Conservation (phyloP, 805 yeast species). For the Starmerella apicola region DNA sequence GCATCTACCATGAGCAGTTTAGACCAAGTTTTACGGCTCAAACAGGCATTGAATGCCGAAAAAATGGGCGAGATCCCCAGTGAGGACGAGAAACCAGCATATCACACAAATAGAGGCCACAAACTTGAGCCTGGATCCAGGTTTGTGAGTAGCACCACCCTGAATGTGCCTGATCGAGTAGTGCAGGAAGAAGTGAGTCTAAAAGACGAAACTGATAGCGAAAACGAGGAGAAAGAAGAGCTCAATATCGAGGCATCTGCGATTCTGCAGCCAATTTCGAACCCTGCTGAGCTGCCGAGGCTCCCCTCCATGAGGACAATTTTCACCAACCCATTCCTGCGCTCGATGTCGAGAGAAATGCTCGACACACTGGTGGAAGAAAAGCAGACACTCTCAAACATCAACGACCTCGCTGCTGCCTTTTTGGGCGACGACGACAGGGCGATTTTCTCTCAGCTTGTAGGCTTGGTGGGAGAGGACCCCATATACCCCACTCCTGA, state of each 20-base stretch:
- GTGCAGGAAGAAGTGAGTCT: too few relatives aligned
- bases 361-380: conserved; percentile 71
- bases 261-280: conserved; percentile 56
- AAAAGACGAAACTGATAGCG: conserved; percentile 23
- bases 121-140: conserved; percentile 42
- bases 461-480: conserved; percentile 4
- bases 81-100: background rate
- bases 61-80: background rate
- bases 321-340: conserved; percentile 44
- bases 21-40: background rate
- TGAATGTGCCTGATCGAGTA: conserved; percentile 24
- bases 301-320: conserved; percentile 61
- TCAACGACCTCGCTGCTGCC: conserved; percentile 60
- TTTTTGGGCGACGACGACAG: conserved; percentile 78
- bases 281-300: conserved; percentile 64
- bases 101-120: conserved; percentile 42
- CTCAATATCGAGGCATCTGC: conserved; percentile 25
- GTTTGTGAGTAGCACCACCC: conserved; percentile 34
- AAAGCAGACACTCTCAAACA: conserved; percentile 59
- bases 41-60: background rate
- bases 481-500: conserved; percentile 10
- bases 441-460: conserved; percentile 13
- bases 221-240: conserved; percentile 40
- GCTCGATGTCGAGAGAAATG: conserved; percentile 55
- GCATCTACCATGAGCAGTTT: background rate